Percentiles rank a stretch among this genome's conserved stretches.
Conservation (phyloP, 208 protist genomes). For the Acanthamoeba lugdunensis region DNA sequence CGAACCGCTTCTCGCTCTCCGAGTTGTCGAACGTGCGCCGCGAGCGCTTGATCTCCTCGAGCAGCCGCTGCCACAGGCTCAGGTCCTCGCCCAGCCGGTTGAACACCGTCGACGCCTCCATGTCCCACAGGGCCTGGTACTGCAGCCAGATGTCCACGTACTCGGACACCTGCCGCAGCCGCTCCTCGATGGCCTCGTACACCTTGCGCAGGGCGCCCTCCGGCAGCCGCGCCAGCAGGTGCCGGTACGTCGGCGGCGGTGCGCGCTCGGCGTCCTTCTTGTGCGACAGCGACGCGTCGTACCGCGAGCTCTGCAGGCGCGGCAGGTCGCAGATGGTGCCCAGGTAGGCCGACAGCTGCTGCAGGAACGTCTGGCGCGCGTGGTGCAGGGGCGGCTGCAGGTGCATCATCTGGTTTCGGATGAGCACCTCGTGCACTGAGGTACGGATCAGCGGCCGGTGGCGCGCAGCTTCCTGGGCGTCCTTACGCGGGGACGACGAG, state of each 20-base stretch:
- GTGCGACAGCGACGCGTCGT: slow-evolving; percentile 76
- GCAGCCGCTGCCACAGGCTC: slow-evolving; percentile 83
- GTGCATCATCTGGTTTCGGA: slow-evolving; percentile 85
- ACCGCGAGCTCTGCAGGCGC: slow-evolving; percentile 81
- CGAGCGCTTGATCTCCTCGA: slow-evolving; percentile 86
- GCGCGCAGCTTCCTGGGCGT: neutral
- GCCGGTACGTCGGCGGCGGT: slow-evolving; percentile 23
- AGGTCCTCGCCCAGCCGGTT: slow-evolving; percentile 86
- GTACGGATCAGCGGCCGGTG: slow-evolving; percentile 52
- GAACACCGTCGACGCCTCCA: slow-evolving; percentile 85
- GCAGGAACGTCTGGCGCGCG: slow-evolving; percentile 79
- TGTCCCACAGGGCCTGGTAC: slow-evolving; percentile 92
- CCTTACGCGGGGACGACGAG: neutral
- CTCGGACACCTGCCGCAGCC: slow-evolving; percentile 77
- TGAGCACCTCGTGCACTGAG: slow-evolving; percentile 85
- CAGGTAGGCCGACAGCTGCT: slow-evolving; percentile 72
- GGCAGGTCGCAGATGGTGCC: slow-evolving; percentile 81
- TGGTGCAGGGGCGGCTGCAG: slow-evolving; percentile 87
- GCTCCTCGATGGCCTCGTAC: slow-evolving; percentile 83
- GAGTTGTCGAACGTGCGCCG: slow-evolving; percentile 87
- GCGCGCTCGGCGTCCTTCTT: slow-evolving; percentile 52
- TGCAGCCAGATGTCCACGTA: slow-evolving; percentile 90
- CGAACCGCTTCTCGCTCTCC: slow-evolving; percentile 86
- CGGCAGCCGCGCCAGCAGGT: slow-evolving; percentile 80
- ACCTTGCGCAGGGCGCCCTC: slow-evolving; percentile 75